phyloP scores from a whole-genome alignment of 169 alveolate genomes.

The Perkinsus marinus region DNA sequence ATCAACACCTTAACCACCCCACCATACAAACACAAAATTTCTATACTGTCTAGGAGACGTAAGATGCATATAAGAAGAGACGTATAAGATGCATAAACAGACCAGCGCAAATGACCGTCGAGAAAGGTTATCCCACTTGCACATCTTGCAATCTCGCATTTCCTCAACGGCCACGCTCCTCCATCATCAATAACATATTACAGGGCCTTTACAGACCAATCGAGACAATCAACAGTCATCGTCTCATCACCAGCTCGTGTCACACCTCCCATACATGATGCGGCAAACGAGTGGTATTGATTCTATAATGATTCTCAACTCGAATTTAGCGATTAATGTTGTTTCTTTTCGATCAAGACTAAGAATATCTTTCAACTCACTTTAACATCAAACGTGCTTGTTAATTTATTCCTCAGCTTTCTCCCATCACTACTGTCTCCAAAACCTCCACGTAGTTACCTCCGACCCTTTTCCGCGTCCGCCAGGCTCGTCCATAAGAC shows the following conservation, averaged over 20 bases:
- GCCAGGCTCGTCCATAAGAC: conserved; percentile 19
- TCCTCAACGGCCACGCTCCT: neutral
- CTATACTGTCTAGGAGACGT: neutral
- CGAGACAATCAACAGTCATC: neutral
- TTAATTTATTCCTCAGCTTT: neutral
- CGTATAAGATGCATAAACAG: no score
- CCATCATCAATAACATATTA: neutral
- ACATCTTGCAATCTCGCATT: no score
- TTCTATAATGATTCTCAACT: neutral
- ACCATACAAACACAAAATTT: neutral
- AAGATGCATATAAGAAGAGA: neutral
- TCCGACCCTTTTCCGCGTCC: conserved; percentile 16
- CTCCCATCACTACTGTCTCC: neutral
- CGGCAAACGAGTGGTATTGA: neutral
- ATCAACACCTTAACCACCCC: neutral
- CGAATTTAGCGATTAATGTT: neutral
- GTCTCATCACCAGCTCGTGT: no score
- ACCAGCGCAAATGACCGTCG: no score
- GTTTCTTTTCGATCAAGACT: neutral
- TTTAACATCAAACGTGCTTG: neutral
- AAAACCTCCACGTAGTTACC: conserved; percentile 13
- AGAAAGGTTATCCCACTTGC: no score
- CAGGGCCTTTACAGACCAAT: neutral
- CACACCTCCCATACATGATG: no score
- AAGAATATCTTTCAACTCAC: neutral